Evolutionary conservation across 148 eudicot genomes (phyloP).

Genomic region (Talinum fruticosum): DNA sequence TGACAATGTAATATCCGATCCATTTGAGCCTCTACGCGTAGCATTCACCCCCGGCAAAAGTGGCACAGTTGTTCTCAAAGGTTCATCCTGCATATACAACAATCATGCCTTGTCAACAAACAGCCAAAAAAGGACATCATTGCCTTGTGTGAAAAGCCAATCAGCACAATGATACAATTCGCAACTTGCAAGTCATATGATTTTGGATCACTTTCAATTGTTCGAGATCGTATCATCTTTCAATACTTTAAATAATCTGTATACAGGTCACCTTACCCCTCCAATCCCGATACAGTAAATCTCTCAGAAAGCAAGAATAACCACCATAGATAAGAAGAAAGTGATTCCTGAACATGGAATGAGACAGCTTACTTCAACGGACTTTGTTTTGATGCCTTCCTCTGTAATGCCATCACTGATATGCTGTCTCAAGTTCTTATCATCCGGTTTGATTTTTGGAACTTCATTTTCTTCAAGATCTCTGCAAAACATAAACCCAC

Average conservation of each 20-base stretch:
- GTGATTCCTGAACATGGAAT: constrained; percentile 13
- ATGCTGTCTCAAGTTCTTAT: constrained; percentile 62
- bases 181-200: neutral
- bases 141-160: neutral
- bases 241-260: neutral
- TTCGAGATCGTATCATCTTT: neutral
- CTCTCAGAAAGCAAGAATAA: neutral
- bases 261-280: neutral
- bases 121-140: neutral
- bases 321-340: neutral
- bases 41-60: constrained; percentile 35
- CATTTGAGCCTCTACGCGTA: constrained; percentile 58
- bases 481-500: constrained; percentile 36
- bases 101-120: constrained; percentile 22
- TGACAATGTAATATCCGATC: constrained; percentile 81
- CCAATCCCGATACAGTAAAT: neutral
- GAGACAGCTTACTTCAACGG: constrained; percentile 56
- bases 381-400: constrained; percentile 36
- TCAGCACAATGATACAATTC: neutral
- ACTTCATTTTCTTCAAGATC: constrained; percentile 52
- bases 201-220: neutral
- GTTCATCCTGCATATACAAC: constrained; percentile 43
- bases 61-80: constrained; percentile 42
- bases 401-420: constrained; percentile 52
- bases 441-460: constrained; percentile 26